A percentile compares a stretch with the other conserved stretches of the same genome.
These are phyloP conservation scores for Jaenimonas drosophilae DNA, from an alignment of 208 protist genomes.

Conservation along the genomic window DNA sequence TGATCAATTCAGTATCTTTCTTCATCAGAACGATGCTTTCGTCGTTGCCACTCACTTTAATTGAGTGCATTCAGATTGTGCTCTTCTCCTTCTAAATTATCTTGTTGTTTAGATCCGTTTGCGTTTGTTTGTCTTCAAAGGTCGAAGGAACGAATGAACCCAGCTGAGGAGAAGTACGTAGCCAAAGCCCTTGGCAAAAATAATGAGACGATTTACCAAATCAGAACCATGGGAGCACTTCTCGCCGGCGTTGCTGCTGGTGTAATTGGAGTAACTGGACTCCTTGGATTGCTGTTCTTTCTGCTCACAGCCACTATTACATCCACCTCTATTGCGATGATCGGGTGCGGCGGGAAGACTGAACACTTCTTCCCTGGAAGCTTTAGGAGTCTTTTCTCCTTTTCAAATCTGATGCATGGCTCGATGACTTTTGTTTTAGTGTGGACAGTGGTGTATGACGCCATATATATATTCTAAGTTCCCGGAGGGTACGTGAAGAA, in stretches of 20 bases:
- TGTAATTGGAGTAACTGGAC: slow-evolving; percentile 58
- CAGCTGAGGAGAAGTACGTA: slow-evolving; percentile 45
- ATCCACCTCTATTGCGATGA: slow-evolving; percentile 40
- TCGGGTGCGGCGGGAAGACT: slow-evolving; percentile 41
- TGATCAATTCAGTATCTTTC: slow-evolving; percentile 6
- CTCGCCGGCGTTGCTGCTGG: slow-evolving; percentile 66
- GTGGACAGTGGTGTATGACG: slow-evolving; percentile 83
- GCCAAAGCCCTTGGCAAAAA: slow-evolving; percentile 39
- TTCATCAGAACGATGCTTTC: not conserved
- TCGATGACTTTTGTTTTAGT: slow-evolving; percentile 78
- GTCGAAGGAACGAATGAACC: slow-evolving; percentile 22
- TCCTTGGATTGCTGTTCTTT: slow-evolving; percentile 67
- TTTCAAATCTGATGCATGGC: slow-evolving; percentile 43
- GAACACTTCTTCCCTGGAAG: slow-evolving; percentile 72
- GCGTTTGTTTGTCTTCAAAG: slow-evolving; percentile 2
- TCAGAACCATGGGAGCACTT: slow-evolving; percentile 65
- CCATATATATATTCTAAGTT: slow-evolving; percentile 83
- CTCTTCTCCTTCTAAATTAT: slow-evolving; percentile 5
- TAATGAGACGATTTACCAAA: slow-evolving; percentile 42
- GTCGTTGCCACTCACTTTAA: not conserved
- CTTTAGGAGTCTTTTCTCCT: slow-evolving; percentile 48
- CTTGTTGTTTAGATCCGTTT: slow-evolving; percentile 6
- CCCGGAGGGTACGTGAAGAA: not conserved
- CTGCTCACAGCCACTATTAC: slow-evolving; percentile 31
- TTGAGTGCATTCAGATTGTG: slow-evolving; percentile 1